phyloP scores from a whole-genome alignment of 2,329 filamentous ascomycete species.

The Aureobasidium pullulans region DNA sequence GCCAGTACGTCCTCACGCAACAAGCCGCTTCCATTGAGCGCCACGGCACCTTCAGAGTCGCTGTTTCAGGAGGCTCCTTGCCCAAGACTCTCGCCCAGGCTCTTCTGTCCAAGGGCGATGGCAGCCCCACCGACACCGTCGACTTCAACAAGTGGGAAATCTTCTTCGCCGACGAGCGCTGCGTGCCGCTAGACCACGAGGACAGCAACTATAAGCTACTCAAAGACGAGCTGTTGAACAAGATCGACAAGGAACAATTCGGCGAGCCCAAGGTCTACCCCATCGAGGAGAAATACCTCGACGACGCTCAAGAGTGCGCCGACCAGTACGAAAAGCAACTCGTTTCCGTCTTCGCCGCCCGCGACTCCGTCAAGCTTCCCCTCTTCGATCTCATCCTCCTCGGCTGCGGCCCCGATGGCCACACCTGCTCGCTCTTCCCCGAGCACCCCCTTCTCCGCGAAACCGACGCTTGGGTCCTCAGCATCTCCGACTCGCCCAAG shows the following conservation, averaged over 20 bases:
- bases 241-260: conserved; percentile 60
- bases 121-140: conserved; percentile 52
- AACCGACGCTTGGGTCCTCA: conserved; percentile 81
- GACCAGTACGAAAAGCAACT: conserved; percentile 88
- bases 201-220: conserved; percentile 92
- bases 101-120: conserved; percentile 52
- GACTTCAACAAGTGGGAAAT: conserved; percentile 90
- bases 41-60: conserved; percentile 82
- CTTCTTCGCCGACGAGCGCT: conserved; percentile 97
- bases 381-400: conserved; percentile 92
- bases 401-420: conserved; percentile 90
- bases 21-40: conserved; percentile 74
- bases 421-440: conserved; percentile 95
- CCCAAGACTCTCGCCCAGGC: conserved; percentile 82
- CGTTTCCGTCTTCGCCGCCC: conserved; percentile 76
- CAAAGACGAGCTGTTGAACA: conserved; percentile 80
- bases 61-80: conserved; percentile 87
- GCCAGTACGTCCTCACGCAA: conserved; percentile 71
- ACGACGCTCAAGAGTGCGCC: conserved; percentile 84
- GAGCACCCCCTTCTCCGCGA: conserved; percentile 81
- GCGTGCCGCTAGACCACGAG: conserved; percentile 80
- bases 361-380: conserved; percentile 89
- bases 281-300: conserved; percentile 61
- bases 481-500: conserved; percentile 91
- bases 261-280: conserved; percentile 67